Conservation (phyloP, 1,284 basidiomycete species). For the Ganoderma leucocontextum region DNA sequence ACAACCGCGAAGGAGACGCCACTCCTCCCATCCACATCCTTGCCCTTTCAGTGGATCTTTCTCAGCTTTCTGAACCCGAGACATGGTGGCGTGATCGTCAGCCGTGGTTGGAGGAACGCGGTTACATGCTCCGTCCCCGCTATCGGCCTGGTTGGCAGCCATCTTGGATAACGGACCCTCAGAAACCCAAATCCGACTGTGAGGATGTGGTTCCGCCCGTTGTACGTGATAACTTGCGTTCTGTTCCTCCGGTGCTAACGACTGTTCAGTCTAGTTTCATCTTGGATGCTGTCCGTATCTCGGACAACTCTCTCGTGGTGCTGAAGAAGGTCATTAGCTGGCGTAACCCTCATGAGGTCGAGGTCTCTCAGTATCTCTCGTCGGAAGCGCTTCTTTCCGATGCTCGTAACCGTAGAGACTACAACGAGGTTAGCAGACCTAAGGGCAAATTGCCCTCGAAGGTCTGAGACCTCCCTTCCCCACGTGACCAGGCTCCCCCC, state of each 20-base stretch:
- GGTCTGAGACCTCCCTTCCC: no score
- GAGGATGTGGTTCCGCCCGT: constrained; percentile 12
- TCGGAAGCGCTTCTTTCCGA: constrained; percentile 25
- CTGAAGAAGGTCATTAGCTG: constrained; percentile 15
- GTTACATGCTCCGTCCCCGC: constrained; percentile 32
- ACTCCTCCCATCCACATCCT: not conserved
- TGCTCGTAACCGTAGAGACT: constrained; percentile 40
- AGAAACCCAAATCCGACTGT: not conserved
- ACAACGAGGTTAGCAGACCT: no score
- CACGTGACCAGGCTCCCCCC: no score
- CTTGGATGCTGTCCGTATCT: constrained; percentile 24
- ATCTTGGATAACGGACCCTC: constrained; percentile 21
- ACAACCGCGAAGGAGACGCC: not conserved
- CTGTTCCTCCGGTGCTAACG: not conserved
- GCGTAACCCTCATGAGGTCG: constrained; percentile 20
- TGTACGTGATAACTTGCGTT: not conserved
- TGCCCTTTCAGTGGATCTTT: not conserved
- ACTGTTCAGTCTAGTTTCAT: constrained; percentile 2
- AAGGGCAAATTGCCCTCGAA: no score
- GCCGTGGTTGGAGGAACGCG: constrained; percentile 26
- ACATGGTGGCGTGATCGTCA: constrained; percentile 22
- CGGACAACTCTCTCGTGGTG: constrained; percentile 23
- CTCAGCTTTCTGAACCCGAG: not conserved
- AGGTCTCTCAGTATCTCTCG: constrained; percentile 19
- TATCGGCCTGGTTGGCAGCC: constrained; percentile 30